Base-by-base conservation (phyloP, 2,329 filamentous ascomycete species). In the Thielaviopsis punctulata region DNA sequence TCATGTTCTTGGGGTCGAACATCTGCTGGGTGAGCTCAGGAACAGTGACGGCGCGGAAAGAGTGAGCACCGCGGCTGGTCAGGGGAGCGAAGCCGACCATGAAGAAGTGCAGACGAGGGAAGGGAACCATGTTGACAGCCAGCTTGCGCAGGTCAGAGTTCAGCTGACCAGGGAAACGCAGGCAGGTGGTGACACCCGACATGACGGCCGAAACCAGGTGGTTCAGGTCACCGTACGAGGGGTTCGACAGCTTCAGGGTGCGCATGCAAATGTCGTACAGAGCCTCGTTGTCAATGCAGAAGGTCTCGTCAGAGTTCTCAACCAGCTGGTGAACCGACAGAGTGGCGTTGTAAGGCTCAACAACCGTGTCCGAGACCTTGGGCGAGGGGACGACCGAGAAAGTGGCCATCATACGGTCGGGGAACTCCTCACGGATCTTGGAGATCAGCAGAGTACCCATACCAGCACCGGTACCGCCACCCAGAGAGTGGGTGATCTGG, bases 1-100 rank as follows among this genome's bases (percentile, higher is more conserved):
- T 98, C 90, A 98, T 98, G 84, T 98, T 98, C 88, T 96, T 98
- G 66, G 92, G 90, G 77, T 98, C 92, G 78, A 94, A 98, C 88
- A 98, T 96, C 73, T 98, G 92, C 78, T 98, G 92, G 65, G 92
- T 96, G 70, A 98, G 80, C 79, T 98, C 92, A 55, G 92, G 90
- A 57, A 98, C 92, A 65, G 84, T 89, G 70, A 96, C 85, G 61
- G 92, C 90, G 68, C 92, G 92, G 90, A 96, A 98, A 62, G 86
- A 87, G 79, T 93, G 72, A 61, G 90, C 84, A 63, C 73, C 73
- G 59, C 73, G 73, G 71, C 87, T 94, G 69, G 92, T 98, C 65
- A 98, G 80, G 68, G 92, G 92, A 71, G 92, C 90, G 69, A 98
- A 98, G 70, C 92, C 92, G 69, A 98, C 92, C 92, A 98, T 98